Base-by-base conservation (phyloP, 345 rosid genomes). In the Syzygium jambos region DNA sequence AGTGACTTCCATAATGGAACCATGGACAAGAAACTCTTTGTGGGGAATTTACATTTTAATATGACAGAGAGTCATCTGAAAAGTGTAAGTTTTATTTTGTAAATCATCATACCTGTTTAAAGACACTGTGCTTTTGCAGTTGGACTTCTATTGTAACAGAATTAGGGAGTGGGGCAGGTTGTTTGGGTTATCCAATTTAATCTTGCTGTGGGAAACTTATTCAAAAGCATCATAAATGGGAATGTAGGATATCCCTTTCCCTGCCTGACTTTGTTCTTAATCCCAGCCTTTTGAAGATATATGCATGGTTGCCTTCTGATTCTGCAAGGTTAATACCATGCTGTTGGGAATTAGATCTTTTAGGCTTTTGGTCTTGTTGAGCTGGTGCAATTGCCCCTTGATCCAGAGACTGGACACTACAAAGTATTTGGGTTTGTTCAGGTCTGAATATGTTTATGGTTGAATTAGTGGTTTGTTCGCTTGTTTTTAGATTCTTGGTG, bases 401-500 rank as follows among this genome's bases (percentile, higher is more conserved):
- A 97, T 91, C 91, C 91, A 84, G 99, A 96, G 90, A 95, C 97
- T 34, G 96, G 98, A 63, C 99, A 95, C 88, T 96, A 98, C 94
- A 97, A 97, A 90, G 99, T 98, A 87, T 97, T 94, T 86, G 99
- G 98, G 87, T 97, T 97, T 94, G 95, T 97, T 90, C 99, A 97
- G 92, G 99, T 96, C 84, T 85, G 96, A 91, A 51, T 55, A 84
- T 27, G 56, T 51, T 27, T 77, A 15, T 84, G 52, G 51, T 30
- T 85, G 30, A 59, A 21, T 86, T 29, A 11, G 49, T 59, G 49
- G 38, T 52, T 43, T 85, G 34, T 55, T 63, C 55, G 19, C 54
- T 30, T 19, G 25, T 23, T 89, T 46, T 29, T 52, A 51, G 11
- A 23, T 88, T 11, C 53, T 56, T 21, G 23, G 51, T 41, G 22